Conservation (phyloP, 371 early-diverging fungal genomes). For the Batkoa obscura region DNA sequence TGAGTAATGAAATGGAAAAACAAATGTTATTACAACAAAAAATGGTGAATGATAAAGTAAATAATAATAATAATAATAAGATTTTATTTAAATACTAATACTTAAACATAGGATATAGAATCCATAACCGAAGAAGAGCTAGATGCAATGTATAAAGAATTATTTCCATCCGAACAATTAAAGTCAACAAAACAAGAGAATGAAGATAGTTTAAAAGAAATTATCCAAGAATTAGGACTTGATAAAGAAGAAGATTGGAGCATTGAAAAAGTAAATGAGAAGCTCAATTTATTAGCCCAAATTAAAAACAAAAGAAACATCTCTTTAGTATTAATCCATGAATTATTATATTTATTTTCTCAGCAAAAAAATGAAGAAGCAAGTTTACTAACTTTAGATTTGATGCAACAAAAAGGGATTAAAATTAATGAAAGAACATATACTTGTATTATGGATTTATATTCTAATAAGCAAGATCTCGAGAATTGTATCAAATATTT, state of each 20-base stretch:
- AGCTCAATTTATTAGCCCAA: not conserved
- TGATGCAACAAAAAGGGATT: conserved; percentile 24
- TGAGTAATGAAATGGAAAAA: conserved; percentile 51
- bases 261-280: not conserved
- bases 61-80: conserved; percentile 56
- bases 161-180: not conserved
- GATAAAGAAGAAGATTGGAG: not conserved
- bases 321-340: not conserved
- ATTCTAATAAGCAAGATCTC: conserved; percentile 43
- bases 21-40: conserved; percentile 59
- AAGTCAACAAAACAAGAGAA: conserved; percentile 15
- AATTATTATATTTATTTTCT: not conserved
- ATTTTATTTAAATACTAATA: conserved; percentile 72
- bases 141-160: not conserved
- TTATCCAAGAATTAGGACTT: not conserved
- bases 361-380: not conserved
- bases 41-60: conserved; percentile 45
- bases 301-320: not conserved
- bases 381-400: not conserved
- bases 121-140: not conserved
- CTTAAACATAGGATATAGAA: conserved; percentile 23
- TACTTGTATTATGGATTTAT: conserved; percentile 60
- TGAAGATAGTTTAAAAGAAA: not conserved
- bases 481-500: conserved; percentile 32
- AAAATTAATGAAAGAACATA: conserved; percentile 42